These are phyloP conservation scores for Populus deltoides DNA, from an alignment of 345 rosid species.

Conservation along the genomic window DNA sequence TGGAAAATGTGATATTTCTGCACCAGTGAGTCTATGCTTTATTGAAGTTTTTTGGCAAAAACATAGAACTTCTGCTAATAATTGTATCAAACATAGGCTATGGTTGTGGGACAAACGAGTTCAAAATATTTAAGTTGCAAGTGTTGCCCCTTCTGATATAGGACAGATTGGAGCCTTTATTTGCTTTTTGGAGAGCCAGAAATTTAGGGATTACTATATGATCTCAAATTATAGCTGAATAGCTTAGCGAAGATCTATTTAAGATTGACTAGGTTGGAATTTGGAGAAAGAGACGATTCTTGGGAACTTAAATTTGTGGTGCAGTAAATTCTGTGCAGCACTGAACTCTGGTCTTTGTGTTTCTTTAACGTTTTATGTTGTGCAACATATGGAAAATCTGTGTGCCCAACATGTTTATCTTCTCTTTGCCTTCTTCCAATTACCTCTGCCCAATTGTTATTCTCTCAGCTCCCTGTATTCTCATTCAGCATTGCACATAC, in stretches of 20 bases:
- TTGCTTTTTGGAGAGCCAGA: background rate
- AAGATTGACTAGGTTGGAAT: too few relatives aligned
- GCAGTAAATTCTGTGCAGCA: background rate
- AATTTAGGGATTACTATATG: background rate
- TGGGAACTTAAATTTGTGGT: background rate
- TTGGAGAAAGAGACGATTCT: too few relatives aligned
- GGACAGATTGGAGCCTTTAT: background rate
- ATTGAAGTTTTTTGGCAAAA: background rate
- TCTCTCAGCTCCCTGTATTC: background rate
- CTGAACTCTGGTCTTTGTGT: background rate
- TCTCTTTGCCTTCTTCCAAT: background rate
- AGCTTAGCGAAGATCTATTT: too few relatives aligned
- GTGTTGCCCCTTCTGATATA: background rate
- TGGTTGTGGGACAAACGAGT: background rate
- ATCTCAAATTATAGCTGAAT: background rate
- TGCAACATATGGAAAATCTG: background rate
- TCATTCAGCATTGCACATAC: background rate
- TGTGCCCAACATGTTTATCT: background rate
- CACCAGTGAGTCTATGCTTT: background rate
- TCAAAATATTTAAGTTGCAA: background rate
- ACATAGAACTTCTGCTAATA: background rate
- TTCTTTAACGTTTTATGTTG: background rate
- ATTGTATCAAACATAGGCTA: background rate
- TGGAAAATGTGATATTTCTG: background rate
- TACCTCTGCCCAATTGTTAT: background rate